Conservation (phyloP, 345 rosid species). For the Brassica rapa region DNA sequence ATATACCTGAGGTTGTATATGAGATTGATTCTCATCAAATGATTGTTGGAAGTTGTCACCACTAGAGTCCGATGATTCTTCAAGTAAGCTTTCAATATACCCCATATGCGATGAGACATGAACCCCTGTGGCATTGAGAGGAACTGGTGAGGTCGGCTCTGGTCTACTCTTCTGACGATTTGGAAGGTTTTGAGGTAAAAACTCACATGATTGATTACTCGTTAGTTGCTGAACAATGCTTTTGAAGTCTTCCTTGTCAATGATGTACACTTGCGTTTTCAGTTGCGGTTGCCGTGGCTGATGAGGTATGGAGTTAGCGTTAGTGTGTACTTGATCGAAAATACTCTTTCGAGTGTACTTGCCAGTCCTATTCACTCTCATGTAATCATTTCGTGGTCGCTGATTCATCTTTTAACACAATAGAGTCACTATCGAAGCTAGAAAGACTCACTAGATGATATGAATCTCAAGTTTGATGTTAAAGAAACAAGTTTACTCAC, state of each 20-base stretch:
- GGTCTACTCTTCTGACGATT: constrained; percentile 31
- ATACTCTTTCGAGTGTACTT: constrained; percentile 46
- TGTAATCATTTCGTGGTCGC: constrained; percentile 15
- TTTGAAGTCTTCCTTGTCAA: constrained; percentile 80
- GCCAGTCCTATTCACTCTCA: constrained; percentile 18
- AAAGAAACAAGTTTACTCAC: neutral
- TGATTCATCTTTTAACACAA: constrained; percentile 22
- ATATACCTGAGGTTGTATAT: constrained; percentile 44
- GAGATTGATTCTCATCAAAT: constrained; percentile 26
- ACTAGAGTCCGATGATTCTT: constrained; percentile 48
- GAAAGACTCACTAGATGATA: neutral
- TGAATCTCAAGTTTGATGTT: constrained; percentile 6
- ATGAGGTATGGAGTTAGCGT: constrained; percentile 48
- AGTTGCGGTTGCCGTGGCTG: constrained; percentile 57
- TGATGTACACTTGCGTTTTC: constrained; percentile 60
- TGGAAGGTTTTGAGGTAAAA: constrained; percentile 64
- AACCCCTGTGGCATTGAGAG: constrained; percentile 42
- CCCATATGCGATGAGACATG: constrained; percentile 65
- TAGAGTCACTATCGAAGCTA: constrained; percentile 14
- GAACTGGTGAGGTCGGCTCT: constrained; percentile 36
- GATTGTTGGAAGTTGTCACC: constrained; percentile 43
- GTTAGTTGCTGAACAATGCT: constrained; percentile 80
- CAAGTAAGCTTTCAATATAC: constrained; percentile 56
- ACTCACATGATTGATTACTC: constrained; percentile 60
- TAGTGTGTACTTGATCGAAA: constrained; percentile 55